phyloP scores from a whole-genome alignment of 2,329 filamentous ascomycete species.

The Phialophora verrucosa region DNA sequence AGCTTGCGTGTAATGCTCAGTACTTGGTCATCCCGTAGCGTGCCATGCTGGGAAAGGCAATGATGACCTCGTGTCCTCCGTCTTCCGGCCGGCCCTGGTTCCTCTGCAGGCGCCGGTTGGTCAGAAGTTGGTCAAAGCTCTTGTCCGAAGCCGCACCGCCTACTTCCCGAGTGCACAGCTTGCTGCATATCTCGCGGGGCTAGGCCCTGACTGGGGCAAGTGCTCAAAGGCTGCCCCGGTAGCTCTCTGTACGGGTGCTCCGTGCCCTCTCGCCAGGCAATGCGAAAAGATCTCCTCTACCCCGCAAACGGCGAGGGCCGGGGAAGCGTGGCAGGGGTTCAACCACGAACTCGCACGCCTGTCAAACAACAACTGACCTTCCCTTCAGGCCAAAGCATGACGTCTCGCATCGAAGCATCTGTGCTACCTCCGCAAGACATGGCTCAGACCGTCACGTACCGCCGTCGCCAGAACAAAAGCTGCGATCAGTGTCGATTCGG shows the following conservation, averaged over 20 bases:
- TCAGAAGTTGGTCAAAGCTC: not conserved
- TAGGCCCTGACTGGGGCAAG: not conserved
- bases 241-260: not conserved
- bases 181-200: slow-evolving; percentile 1
- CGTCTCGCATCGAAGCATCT: not conserved
- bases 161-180: not conserved
- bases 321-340: not conserved
- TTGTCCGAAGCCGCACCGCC: not conserved
- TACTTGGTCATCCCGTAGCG: not conserved
- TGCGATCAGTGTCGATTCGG: slow-evolving; percentile 56
- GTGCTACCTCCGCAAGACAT: not conserved
- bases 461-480: slow-evolving; percentile 51
- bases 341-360: not conserved
- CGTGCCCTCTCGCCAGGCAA: not conserved
- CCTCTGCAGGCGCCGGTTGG: not conserved
- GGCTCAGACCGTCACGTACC: slow-evolving; percentile 9
- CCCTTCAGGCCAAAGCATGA: not conserved
- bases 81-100: not conserved
- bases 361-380: slow-evolving; percentile 1
- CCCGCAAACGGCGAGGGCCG: slow-evolving; percentile 3
- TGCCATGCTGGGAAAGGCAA: not conserved
- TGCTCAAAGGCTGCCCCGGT: too few species aligned
- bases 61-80: not conserved
- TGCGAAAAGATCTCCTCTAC: slow-evolving; percentile 5
- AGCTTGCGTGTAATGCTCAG: not conserved